Evolutionary conservation across 2,329 filamentous ascomycete species (phyloP).

Genomic region (Sporothrix phasma): DNA sequence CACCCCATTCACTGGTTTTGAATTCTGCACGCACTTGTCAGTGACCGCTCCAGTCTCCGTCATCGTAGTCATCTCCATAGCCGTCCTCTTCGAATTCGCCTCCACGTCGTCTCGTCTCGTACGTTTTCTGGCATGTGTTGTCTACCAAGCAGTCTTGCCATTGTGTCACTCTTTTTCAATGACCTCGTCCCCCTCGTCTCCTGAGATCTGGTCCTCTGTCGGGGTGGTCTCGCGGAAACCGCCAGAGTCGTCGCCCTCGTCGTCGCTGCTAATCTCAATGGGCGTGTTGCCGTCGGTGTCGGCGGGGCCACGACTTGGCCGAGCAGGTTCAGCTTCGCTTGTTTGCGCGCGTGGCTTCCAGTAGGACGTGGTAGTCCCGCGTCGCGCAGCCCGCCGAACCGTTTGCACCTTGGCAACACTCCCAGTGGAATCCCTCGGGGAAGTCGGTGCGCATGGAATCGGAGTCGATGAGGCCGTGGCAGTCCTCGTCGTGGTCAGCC

Average conservation of each 20-base stretch:
- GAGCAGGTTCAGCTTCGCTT: background rate
- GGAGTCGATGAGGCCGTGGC: background rate
- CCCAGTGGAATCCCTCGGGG: background rate
- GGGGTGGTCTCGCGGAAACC: background rate
- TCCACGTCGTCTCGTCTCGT: no score
- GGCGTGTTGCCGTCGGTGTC: no score
- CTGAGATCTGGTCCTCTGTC: background rate
- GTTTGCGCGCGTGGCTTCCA: background rate
- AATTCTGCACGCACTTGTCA: no score
- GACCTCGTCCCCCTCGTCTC: background rate
- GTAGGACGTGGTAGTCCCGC: background rate
- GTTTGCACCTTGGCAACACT: background rate
- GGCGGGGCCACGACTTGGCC: no score
- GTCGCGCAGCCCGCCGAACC: background rate
- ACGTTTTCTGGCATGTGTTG: no score
- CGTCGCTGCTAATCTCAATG: background rate
- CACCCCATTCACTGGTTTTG: no score
- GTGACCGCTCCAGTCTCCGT: no score
- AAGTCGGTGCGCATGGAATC: background rate
- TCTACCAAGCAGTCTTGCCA: no score
- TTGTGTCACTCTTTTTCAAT: no score
- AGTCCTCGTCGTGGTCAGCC: background rate
- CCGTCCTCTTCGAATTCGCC: no score
- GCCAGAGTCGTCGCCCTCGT: background rate
- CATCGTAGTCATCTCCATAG: no score